Evolutionary conservation across 140 eudicot genomes (phyloP), one percentile per base, ranked within the genome.

Genomic region (Senecio squalidus): DNA sequence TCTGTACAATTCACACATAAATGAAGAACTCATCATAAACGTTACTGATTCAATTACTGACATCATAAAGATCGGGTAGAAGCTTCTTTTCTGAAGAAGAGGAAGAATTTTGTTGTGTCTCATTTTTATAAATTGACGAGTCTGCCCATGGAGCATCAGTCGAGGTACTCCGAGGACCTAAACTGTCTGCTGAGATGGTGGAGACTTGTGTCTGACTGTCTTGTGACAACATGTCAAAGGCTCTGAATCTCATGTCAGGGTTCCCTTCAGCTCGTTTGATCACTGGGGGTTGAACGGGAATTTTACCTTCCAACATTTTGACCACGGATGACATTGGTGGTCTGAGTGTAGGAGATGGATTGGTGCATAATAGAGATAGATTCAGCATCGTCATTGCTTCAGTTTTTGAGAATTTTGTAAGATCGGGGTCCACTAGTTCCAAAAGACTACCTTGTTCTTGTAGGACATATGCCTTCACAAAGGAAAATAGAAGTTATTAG

Each of bases 281-380:
- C 26, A 68, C 2, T 4, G 81, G 86, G 8, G 83, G 72, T 30
- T 62, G 79, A 30, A 81, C 52, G 0, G 76, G 71, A 10, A 72
- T 17, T 75, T 75, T 76, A n/a, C 95, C 91, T 21, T 82, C 78
- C 5, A 85, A 55, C 84, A 82, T 76, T 60, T 78, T 74, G 50
- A 76, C 82, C 13, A 82, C 95, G 3, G 81, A 30, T n/a, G 88
- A 82, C 95, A 85, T 85, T 40, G 82, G 51, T 15, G 95, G 95
- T 39, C 95, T 70, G 2, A 78, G 82, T 20, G 87, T 68, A 8
- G 95, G 91, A 60, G 87, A 82, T 48, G 75, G 74, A 54, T 82
- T 85, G 16, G 95, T 79, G 75, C 95, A 85, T 41, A 79, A 29
- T 9, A 85, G 80, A 23, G 90, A 78, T 23, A 85, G 1, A 49